A percentile compares a stretch with the other conserved stretches of the same genome.
phyloP scores from a whole-genome alignment of 1,139 yeast species.

The Martiniozyma asiatica region DNA sequence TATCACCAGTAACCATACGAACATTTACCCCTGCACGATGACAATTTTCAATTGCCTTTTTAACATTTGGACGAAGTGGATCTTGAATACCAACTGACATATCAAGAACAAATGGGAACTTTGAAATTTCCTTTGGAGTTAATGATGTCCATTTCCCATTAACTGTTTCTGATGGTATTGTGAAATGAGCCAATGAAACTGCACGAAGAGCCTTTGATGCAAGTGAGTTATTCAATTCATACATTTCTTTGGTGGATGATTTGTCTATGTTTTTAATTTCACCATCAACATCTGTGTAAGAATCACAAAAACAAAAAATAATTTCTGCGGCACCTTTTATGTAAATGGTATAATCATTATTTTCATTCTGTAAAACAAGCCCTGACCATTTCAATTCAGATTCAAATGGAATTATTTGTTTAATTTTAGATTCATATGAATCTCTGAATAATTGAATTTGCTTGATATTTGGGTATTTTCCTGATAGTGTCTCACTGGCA shows the following conservation, averaged over 20 bases:
- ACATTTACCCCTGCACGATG: conserved; percentile 86
- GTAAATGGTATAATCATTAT: conserved; percentile 44
- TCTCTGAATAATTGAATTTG: conserved; percentile 32
- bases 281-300: conserved; percentile 25
- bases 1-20: conserved; percentile 97
- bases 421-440: conserved; percentile 29
- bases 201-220: conserved; percentile 79
- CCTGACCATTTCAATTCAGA: conserved; percentile 92
- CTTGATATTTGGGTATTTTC: conserved; percentile 26
- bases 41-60: conserved; percentile 76
- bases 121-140: conserved; percentile 5
- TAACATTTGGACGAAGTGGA: conserved; percentile 86
- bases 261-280: conserved; percentile 20
- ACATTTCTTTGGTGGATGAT: conserved; percentile 13
- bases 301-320: conserved; percentile 48
- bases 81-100: conserved; percentile 87
- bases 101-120: conserved; percentile 37
- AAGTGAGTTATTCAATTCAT: conserved; percentile 43
- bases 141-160: conserved; percentile 30
- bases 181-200: conserved; percentile 71
- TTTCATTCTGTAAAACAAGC: conserved; percentile 37
- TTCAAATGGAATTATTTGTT: conserved; percentile 80
- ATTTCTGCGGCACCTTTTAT: conserved; percentile 95
- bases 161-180: conserved; percentile 30
- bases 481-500: conserved; percentile 45